Percentiles rank a stretch among this genome's conserved stretches.
These are phyloP conservation scores for Penicillium sp. DNA, from an alignment of 2,329 filamentous ascomycete species.

Conservation along the genomic window DNA sequence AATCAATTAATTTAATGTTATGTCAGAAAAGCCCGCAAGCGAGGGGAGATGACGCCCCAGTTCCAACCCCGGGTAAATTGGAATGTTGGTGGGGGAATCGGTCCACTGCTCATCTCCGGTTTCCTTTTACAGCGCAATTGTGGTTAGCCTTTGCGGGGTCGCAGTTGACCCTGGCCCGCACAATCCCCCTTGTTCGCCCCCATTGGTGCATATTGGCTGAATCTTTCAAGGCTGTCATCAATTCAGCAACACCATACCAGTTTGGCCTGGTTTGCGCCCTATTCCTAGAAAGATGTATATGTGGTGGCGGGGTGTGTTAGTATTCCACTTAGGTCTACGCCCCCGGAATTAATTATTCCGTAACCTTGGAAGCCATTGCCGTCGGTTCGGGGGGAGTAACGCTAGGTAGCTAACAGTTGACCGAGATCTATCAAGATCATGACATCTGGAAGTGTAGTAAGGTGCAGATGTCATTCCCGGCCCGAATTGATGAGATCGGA, in stretches of 20 bases:
- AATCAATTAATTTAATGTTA: not conserved
- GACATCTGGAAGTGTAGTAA: too few species aligned
- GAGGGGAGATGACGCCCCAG: slow-evolving; percentile 8
- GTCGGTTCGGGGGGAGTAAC: too few species aligned
- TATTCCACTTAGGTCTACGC: not conserved
- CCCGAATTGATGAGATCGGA: not conserved
- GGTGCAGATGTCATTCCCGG: not conserved
- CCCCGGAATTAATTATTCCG: not conserved
- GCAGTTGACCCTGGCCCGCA: slow-evolving; percentile 1
- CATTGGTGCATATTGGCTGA: not conserved
- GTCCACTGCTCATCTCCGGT: slow-evolving; percentile 12
- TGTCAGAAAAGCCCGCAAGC: not conserved
- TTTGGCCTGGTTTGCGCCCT: not conserved
- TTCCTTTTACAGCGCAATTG: slow-evolving; percentile 11
- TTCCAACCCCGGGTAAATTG: slow-evolving; percentile 17
- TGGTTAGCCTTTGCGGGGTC: slow-evolving; percentile 13
- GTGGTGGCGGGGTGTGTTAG: not conserved
- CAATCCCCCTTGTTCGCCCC: not conserved
- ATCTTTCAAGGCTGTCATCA: not conserved
- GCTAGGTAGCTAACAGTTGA: too few species aligned
- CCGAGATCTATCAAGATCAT: too few species aligned
- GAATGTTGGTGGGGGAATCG: slow-evolving; percentile 8
- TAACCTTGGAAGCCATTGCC: not conserved
- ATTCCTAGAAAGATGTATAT: not conserved
- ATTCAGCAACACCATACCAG: not conserved